These are phyloP conservation scores for Spergularia bocconei DNA, from an alignment of 148 eudicot genomes.

Conservation along the genomic window DNA sequence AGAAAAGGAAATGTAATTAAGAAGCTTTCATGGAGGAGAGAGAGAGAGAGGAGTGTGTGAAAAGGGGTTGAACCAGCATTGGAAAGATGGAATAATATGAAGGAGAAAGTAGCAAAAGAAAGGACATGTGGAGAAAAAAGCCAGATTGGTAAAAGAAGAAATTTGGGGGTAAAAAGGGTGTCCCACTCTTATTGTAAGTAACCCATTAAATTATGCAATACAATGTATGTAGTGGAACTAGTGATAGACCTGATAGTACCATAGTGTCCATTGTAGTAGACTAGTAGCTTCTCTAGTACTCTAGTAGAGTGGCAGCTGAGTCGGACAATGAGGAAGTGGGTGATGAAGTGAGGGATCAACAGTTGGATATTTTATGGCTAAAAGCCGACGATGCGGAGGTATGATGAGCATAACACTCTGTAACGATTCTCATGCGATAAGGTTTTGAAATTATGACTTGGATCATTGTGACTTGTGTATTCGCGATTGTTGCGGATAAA, in stretches of 20 bases:
- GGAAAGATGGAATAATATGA: slow-evolving; percentile 34
- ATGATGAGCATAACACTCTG: too few relatives aligned
- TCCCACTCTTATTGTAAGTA: slow-evolving; percentile 15
- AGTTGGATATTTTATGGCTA: neutral
- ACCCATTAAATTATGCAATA: neutral
- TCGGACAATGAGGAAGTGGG: too few relatives aligned
- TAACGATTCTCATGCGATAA: too few relatives aligned
- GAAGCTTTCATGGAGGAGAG: slow-evolving; percentile 19
- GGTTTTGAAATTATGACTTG: too few relatives aligned
- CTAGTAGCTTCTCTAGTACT: too few relatives aligned
- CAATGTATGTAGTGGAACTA: neutral
- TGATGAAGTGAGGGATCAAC: neutral
- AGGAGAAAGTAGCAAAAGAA: neutral
- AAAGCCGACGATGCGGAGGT: too few relatives aligned
- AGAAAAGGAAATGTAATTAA: slow-evolving; percentile 21
- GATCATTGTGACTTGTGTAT: too few relatives aligned
- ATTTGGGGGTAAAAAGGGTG: neutral
- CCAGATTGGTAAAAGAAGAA: slow-evolving; percentile 8
- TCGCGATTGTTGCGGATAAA: too few relatives aligned
- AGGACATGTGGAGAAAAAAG: slow-evolving; percentile 15
- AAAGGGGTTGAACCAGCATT: slow-evolving; percentile 25
- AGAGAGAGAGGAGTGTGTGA: slow-evolving; percentile 25
- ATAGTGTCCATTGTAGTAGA: too few relatives aligned
- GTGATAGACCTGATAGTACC: too few relatives aligned
- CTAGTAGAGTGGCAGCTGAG: too few relatives aligned